Base-by-base conservation (phyloP, 2,329 filamentous ascomycete genomes). In the Xylariaceae sp. region DNA sequence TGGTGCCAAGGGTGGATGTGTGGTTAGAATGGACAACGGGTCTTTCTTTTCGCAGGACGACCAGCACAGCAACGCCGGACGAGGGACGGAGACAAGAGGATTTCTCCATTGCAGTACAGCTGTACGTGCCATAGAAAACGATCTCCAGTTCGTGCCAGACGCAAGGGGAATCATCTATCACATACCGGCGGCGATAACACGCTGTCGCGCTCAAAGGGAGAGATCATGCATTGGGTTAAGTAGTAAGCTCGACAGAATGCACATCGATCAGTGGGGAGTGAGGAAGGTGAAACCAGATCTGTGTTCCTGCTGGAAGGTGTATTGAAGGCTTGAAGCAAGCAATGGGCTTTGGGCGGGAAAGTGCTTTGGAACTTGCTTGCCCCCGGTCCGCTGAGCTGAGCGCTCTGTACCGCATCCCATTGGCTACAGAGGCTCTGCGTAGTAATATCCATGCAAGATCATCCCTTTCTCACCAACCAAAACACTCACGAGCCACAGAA, bases 361-460 rank as follows among this genome's bases (percentile, higher is more conserved):
- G 21, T 31, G 27, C 38, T 41, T 28, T 35, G 35, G 26, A 38
- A 34, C 26, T 27, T 38, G 42, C 35, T 41, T 45, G 31, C 31
- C 24, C 36, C 27, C 23, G n/a, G n/a, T n/a, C n/a, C 31, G 38
- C 34, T 31, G 35, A 27, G 43, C 36, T 42, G 40, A 43, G 43
- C 30, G 33, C 34, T 38, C 34, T 24, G 27, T 23, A 23, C 18
- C 41, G 34, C 31, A 24, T 24, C 21, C 21, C n/a, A 46, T 46
- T 46, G 43, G 43, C 24, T 23, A 28, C 23, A 18, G 29, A 7
- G 11, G 40, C 34, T 24, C 34, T 47, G 44, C 38, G 47, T 49
- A 49, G 44, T 49, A 49, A 49, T 40, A 40, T 36, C 37, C 34
- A 34, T 40, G 32, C 43, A 30, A 37, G 43, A 19, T 18, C 32